These are phyloP conservation scores for Magnaporthales sp. DNA, from an alignment of 2,329 filamentous ascomycete species.

Conservation along the genomic window DNA sequence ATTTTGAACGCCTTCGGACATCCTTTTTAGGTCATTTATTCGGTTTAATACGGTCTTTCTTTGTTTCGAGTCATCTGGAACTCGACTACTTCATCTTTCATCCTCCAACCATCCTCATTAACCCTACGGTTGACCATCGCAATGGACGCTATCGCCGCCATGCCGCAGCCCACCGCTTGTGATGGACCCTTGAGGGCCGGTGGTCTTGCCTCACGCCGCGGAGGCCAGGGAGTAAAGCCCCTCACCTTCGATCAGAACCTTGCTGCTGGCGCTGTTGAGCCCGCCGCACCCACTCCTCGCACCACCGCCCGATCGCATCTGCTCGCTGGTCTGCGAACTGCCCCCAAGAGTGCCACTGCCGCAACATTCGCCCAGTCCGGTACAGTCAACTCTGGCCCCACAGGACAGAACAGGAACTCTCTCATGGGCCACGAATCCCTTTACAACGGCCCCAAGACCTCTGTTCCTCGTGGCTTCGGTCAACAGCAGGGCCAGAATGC, in stretches of 20 bases:
- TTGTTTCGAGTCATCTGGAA: conserved; percentile 4
- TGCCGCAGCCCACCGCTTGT: conserved; percentile 81
- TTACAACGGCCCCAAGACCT: conserved; percentile 48
- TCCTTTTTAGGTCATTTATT: not conserved
- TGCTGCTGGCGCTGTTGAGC: conserved; percentile 59
- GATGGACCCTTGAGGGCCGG: conserved; percentile 64
- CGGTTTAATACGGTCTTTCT: not conserved
- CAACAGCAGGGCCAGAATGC: conserved; percentile 21
- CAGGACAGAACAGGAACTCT: conserved; percentile 31
- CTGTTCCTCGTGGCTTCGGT: conserved; percentile 37
- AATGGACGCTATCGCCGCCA: conserved; percentile 98
- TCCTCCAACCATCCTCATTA: not conserved
- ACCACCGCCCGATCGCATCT: conserved; percentile 84
- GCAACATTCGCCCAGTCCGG: conserved; percentile 47
- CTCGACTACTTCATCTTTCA: conserved; percentile 3
- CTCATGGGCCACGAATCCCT: conserved; percentile 30
- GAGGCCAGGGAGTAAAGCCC: conserved; percentile 83
- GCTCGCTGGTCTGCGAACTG: conserved; percentile 85
- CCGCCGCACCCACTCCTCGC: conserved; percentile 70
- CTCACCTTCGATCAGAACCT: conserved; percentile 69
- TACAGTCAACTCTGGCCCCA: conserved; percentile 20
- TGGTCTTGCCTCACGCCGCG: conserved; percentile 76
- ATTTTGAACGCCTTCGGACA: not conserved
- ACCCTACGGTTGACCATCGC: conserved; percentile 18
- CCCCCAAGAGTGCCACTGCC: conserved; percentile 75